phyloP scores from a whole-genome alignment of 2,329 filamentous ascomycete species.

The Paecilomyces sp. region DNA sequence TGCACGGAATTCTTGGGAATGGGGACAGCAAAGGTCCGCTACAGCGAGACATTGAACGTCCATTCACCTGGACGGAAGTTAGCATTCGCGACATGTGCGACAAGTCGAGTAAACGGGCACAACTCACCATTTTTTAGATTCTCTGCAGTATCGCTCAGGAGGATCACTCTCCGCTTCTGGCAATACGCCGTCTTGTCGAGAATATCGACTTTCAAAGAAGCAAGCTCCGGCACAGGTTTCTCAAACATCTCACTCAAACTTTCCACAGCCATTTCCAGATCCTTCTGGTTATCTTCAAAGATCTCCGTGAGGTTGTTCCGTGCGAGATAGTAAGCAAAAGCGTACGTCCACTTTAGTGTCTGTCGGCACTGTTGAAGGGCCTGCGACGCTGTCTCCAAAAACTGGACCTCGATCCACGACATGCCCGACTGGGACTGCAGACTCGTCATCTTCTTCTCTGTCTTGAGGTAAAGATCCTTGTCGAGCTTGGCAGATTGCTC shows the following conservation, averaged over 20 bases:
- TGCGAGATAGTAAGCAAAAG: conserved; percentile 95
- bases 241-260: conserved; percentile 99
- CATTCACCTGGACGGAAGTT: conserved; percentile 29
- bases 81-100: conserved; percentile 4
- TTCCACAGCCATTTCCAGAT: conserved; percentile 94
- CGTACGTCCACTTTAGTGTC: conserved; percentile 98
- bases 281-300: conserved; percentile 98
- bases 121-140: conserved; percentile 77
- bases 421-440: conserved; percentile 89
- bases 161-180: conserved; percentile 80
- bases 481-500: conserved; percentile 95
- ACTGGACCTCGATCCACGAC: conserved; percentile 99
- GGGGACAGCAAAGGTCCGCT: conserved; percentile 4
- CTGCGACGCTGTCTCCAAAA: conserved; percentile 86
- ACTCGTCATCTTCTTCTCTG: conserved; percentile 98
- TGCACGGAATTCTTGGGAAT: background rate
- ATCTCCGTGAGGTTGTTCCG: conserved; percentile 95
- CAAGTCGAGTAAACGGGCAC: background rate
- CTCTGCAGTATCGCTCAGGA: conserved; percentile 87
- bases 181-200: conserved; percentile 98
- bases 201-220: conserved; percentile 88
- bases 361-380: conserved; percentile 95
- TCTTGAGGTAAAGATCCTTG: conserved; percentile 92
- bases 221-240: conserved; percentile 82
- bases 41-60: conserved; percentile 40